phyloP scores from a whole-genome alignment of 352 stramenopile genomes.

The Globisporangium middletonii region DNA sequence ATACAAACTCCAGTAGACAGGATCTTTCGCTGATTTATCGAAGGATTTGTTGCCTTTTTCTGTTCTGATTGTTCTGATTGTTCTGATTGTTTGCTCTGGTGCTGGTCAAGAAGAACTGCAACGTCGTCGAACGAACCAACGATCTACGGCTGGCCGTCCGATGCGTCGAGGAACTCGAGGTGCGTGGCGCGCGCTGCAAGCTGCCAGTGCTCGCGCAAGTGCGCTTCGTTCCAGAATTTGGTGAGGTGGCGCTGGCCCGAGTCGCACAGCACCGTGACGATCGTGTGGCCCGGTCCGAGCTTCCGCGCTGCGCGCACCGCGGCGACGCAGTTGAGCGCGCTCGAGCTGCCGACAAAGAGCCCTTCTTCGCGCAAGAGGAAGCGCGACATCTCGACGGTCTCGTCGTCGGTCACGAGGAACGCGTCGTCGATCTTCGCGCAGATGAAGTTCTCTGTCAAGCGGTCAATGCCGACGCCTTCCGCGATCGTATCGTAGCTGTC shows the following conservation, averaged over 20 bases:
- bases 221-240: slow-evolving; percentile 85
- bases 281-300: slow-evolving; percentile 71
- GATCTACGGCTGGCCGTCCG: slow-evolving; percentile 50
- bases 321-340: slow-evolving; percentile 81
- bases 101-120: not conserved
- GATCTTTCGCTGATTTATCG: too few relatives aligned
- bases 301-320: slow-evolving; percentile 66
- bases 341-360: slow-evolving; percentile 92
- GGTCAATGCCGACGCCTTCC: slow-evolving; percentile 97
- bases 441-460: slow-evolving; percentile 95
- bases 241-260: slow-evolving; percentile 85
- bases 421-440: slow-evolving; percentile 87
- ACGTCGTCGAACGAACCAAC: not conserved
- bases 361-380: slow-evolving; percentile 95
- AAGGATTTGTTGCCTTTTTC: not conserved
- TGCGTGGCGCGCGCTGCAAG: slow-evolving; percentile 41
- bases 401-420: slow-evolving; percentile 90
- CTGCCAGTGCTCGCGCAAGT: slow-evolving; percentile 65
- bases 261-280: slow-evolving; percentile 88
- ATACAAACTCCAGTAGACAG: too few relatives aligned
- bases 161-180: slow-evolving; percentile 72
- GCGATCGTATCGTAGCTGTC: slow-evolving; percentile 97
- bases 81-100: not conserved
- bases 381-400: slow-evolving; percentile 97
- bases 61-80: not conserved